These are phyloP conservation scores for Kwoniella europaea DNA, from an alignment of 768 basidiomycete species.

Conservation along the genomic window DNA sequence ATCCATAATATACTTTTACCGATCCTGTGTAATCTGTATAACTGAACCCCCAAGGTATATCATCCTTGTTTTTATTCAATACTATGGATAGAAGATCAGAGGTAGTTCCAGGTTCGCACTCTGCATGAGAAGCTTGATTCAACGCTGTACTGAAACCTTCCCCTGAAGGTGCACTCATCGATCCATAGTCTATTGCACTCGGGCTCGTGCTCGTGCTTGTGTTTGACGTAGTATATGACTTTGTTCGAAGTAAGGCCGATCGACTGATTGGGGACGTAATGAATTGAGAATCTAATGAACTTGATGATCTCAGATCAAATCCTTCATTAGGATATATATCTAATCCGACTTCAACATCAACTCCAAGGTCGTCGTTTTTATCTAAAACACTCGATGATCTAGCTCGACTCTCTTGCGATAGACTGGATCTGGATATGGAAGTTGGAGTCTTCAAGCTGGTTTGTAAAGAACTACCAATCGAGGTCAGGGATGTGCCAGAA, in stretches of 20 bases:
- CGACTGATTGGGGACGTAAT: background rate
- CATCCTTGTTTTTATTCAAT: slow-evolving; percentile 80
- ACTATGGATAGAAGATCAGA: slow-evolving; percentile 84
- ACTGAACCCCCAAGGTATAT: slow-evolving; percentile 86
- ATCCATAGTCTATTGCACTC: background rate
- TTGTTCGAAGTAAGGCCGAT: background rate
- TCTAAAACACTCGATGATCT: background rate
- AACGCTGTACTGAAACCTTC: slow-evolving; percentile 76
- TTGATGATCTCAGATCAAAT: background rate
- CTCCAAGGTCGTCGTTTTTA: background rate
- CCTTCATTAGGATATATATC: slow-evolving; percentile 1
- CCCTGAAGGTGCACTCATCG: slow-evolving; percentile 13
- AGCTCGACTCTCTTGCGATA: background rate
- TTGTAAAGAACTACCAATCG: background rate
- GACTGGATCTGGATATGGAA: background rate
- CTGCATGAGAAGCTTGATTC: slow-evolving; percentile 91
- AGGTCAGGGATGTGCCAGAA: background rate
- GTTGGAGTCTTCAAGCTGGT: background rate
- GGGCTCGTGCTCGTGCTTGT: too few species aligned
- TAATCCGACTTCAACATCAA: background rate
- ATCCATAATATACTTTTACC: slow-evolving; percentile 90
- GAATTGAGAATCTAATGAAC: background rate
- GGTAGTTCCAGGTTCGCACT: slow-evolving; percentile 88
- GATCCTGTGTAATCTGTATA: slow-evolving; percentile 77
- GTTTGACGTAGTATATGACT: background rate